Percentiles rank a stretch among this genome's conserved stretches.
These are phyloP conservation scores for Balamuthia mandrillaris DNA, from an alignment of 208 protist genomes.

Conservation along the genomic window DNA sequence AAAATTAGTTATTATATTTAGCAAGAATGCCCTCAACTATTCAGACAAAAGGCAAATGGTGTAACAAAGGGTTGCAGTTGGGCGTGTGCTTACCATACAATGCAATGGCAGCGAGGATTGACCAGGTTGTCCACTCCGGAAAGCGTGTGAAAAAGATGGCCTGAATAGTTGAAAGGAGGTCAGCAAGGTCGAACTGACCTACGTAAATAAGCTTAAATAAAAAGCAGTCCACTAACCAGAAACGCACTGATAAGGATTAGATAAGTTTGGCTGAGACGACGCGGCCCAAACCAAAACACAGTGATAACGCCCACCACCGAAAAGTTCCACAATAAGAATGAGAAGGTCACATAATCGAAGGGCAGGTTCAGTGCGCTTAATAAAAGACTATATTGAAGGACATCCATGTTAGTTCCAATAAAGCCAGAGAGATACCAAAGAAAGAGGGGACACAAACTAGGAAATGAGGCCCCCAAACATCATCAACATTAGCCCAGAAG, in stretches of 20 bases:
- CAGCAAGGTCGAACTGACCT: neutral
- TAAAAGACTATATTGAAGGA: constrained; percentile 15
- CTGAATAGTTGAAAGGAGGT: neutral
- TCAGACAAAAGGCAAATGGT: no score
- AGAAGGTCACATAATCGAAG: constrained; percentile 69
- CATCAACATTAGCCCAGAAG: constrained; percentile 54
- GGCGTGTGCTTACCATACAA: constrained; percentile 58
- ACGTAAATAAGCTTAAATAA: neutral
- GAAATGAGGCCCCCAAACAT: constrained; percentile 49
- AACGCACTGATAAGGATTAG: constrained; percentile 59
- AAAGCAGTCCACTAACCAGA: neutral
- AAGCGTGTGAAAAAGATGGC: constrained; percentile 49
- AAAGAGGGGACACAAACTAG: neutral
- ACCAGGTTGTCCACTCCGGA: constrained; percentile 77
- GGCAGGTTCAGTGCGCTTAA: constrained; percentile 53
- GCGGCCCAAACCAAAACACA: constrained; percentile 57
- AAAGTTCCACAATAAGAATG: constrained; percentile 72
- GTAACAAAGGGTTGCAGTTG: neutral
- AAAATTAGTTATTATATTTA: neutral
- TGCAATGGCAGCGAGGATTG: constrained; percentile 66
- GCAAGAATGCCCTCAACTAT: no score
- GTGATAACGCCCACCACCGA: constrained; percentile 50
- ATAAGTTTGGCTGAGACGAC: constrained; percentile 66
- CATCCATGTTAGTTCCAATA: neutral
- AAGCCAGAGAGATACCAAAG: no score